phyloP scores from a whole-genome alignment of 2,329 filamentous ascomycete genomes.

The Fusarium palustre region DNA sequence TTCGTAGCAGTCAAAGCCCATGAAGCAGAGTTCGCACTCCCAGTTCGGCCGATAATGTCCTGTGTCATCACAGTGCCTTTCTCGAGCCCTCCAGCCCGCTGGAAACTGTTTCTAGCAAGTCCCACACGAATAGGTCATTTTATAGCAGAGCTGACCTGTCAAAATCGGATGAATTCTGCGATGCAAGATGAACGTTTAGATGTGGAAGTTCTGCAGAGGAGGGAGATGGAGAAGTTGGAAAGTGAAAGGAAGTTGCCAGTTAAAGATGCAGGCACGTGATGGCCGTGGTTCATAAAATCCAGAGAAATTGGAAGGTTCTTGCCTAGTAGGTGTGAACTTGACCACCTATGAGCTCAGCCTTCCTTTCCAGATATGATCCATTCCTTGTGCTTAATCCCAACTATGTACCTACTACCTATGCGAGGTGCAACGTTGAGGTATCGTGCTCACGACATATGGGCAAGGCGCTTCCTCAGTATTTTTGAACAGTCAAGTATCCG shows the following conservation, averaged over 20 bases:
- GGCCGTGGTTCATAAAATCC: neutral
- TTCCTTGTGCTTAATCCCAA: neutral
- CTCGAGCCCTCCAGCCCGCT: conserved; percentile 34
- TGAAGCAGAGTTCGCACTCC: conserved; percentile 46
- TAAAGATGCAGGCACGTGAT: neutral
- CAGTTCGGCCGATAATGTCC: conserved; percentile 39
- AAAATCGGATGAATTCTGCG: rapidly evolving
- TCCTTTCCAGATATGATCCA: neutral
- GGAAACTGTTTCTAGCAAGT: conserved; percentile 45
- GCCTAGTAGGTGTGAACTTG: neutral
- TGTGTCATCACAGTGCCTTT: conserved; percentile 44
- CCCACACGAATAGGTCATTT: conserved; percentile 41
- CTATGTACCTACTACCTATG: too few relatives aligned
- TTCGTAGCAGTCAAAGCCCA: conserved; percentile 26
- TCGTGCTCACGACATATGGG: neutral
- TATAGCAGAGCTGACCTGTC: rapidly evolving
- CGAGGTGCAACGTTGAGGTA: neutral
- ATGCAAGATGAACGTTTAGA: neutral
- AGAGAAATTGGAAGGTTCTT: neutral
- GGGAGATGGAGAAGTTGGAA: neutral
- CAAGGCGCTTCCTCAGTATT: neutral
- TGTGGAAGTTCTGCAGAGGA: neutral
- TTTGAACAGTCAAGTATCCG: neutral
- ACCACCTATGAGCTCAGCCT: neutral
- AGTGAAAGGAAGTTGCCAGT: neutral